A percentile compares a stretch with the other conserved stretches of the same genome.
Evolutionary conservation across 176 grass and related monocot genomes (phyloP).

Genomic region (Poa annua): DNA sequence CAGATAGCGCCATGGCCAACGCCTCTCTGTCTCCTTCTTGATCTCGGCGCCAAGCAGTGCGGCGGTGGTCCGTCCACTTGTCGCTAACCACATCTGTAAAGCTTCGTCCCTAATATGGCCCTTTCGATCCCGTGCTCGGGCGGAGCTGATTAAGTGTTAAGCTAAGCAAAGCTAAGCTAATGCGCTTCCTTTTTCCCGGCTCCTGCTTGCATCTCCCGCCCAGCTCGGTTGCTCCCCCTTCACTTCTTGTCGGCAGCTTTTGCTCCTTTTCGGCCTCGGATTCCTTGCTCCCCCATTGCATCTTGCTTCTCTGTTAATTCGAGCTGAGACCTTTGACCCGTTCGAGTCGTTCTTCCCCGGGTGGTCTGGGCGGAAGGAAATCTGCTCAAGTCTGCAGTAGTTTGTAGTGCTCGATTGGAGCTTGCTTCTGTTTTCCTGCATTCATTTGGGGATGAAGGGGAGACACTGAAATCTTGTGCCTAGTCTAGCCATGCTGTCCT

Average conservation of each 20-base stretch:
- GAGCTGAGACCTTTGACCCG: conserved; percentile 40
- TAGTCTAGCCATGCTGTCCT: conserved; percentile 33
- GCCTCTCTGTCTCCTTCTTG: conserved; percentile 45
- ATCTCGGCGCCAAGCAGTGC: conserved; percentile 51
- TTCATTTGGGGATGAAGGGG: conserved; percentile 29
- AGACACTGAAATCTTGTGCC: not conserved
- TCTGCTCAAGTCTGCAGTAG: not conserved
- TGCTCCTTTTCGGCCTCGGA: conserved; percentile 44
- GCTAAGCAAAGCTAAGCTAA: conserved; percentile 41
- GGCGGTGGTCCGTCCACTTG: conserved; percentile 50
- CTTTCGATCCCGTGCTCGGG: conserved; percentile 51
- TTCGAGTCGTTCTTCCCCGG: not conserved
- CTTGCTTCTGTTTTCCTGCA: not conserved
- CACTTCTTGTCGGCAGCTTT: conserved; percentile 46
- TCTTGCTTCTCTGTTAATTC: conserved; percentile 29
- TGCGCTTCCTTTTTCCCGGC: conserved; percentile 43
- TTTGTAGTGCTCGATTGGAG: conserved; percentile 15
- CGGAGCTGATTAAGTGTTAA: not conserved
- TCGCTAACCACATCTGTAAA: conserved; percentile 55
- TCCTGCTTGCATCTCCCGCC: conserved; percentile 23
- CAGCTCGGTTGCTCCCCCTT: conserved; percentile 41
- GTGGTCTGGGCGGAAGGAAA: not conserved
- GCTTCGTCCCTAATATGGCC: not conserved
- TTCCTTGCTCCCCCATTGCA: conserved; percentile 32
- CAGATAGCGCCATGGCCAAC: conserved; percentile 54